A percentile compares a stretch with the other conserved stretches of the same genome.
These are phyloP conservation scores for Tolypocladium ophioglossoides DNA, from an alignment of 2,329 filamentous ascomycete species.

Conservation along the genomic window DNA sequence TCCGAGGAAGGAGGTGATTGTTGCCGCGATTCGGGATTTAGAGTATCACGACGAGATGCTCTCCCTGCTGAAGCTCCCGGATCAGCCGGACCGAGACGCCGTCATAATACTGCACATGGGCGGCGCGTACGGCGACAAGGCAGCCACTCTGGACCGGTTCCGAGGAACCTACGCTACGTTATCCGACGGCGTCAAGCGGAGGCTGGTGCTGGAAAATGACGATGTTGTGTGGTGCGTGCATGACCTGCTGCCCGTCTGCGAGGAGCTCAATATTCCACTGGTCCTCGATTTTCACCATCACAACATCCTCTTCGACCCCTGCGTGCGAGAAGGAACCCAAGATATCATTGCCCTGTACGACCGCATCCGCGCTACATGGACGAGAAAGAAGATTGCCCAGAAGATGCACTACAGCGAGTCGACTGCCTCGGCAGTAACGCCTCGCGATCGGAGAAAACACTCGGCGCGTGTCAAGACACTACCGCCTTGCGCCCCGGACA, in stretches of 20 bases:
- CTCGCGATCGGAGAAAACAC: constrained; percentile 73
- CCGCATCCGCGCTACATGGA: constrained; percentile 77
- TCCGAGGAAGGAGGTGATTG: constrained; percentile 65
- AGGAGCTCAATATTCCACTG: constrained; percentile 87
- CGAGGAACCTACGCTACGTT: constrained; percentile 60
- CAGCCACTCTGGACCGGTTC: constrained; percentile 67
- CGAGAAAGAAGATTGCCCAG: constrained; percentile 70
- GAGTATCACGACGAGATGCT: constrained; percentile 85
- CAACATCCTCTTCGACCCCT: constrained; percentile 78
- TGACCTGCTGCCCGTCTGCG: constrained; percentile 78
- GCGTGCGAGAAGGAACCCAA: constrained; percentile 69
- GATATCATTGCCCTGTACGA: constrained; percentile 68
- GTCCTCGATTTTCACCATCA: constrained; percentile 93
- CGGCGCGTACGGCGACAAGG: constrained; percentile 80
- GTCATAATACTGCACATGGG: constrained; percentile 95
- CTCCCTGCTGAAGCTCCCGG: constrained; percentile 61
- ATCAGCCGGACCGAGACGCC: constrained; percentile 72
- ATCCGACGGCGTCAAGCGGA: constrained; percentile 60
- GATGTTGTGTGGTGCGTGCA: constrained; percentile 91
- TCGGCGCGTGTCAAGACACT: constrained; percentile 67
- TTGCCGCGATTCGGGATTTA: constrained; percentile 68
- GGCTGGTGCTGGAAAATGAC: constrained; percentile 87
- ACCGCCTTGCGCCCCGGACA: constrained; percentile 69
- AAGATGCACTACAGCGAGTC: constrained; percentile 98
- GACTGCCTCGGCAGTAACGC: constrained; percentile 52